Evolutionary conservation across 139 green algal species (phyloP).

Genomic region (Closterium sp.): DNA sequence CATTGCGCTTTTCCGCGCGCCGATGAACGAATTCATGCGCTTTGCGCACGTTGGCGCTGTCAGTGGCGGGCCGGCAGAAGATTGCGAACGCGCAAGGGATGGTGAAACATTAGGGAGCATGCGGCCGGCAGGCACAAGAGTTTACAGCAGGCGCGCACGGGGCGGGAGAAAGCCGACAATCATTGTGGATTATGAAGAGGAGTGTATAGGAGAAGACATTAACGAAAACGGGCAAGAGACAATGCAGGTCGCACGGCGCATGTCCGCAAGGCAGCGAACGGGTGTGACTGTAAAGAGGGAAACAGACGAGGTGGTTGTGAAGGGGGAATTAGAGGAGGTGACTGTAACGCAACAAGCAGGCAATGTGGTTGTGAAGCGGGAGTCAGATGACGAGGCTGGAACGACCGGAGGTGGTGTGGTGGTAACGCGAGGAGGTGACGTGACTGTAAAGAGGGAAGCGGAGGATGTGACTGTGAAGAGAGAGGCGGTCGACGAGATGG

Average conservation of each 20-base stretch:
- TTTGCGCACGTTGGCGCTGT: background rate
- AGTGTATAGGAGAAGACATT: background rate
- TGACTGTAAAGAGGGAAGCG: background rate
- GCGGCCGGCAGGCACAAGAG: background rate
- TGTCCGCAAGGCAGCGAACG: background rate
- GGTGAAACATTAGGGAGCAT: background rate
- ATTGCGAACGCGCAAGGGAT: no score
- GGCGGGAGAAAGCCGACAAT: background rate
- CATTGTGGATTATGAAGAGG: background rate
- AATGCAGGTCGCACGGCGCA: background rate
- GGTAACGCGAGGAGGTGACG: no score
- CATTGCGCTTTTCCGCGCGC: background rate
- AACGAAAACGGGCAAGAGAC: background rate
- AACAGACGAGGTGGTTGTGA: background rate
- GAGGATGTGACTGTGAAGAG: background rate
- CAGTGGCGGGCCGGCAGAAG: background rate
- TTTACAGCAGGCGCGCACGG: background rate
- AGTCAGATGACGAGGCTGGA: no score
- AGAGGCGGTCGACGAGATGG: background rate
- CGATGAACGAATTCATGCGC: background rate
- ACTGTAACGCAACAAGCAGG: background rate
- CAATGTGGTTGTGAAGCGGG: background rate
- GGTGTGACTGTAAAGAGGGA: background rate
- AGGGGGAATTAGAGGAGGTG: background rate
- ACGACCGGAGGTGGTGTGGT: no score